Base-by-base conservation (phyloP, 169 alveolate species). In the Neospora caninum region DNA sequence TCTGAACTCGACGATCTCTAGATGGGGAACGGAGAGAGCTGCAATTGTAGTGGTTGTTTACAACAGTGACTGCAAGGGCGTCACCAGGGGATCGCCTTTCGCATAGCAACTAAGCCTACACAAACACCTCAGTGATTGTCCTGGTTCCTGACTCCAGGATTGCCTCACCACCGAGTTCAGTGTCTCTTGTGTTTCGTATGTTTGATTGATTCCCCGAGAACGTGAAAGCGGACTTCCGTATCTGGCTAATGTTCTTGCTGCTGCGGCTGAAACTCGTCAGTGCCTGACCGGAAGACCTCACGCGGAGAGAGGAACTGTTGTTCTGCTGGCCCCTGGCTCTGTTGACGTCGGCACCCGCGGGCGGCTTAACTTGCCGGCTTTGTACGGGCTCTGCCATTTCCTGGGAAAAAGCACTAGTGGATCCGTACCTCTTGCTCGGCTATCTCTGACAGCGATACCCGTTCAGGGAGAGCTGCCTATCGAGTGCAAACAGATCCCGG, bases 191-290 rank as follows among this genome's bases (percentile, higher is more conserved):
- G 54, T 82, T 43, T 29, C 89, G 9, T 18, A 82, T 36, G 67
- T 82, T 82, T 0, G 89, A 82, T 49, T 41, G 89, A 31, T 39
- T 39, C 38, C 39, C 67, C 22, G 69, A 82, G 7, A 82, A 13
- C 20, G 89, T 43, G 89, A 82, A 10, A 36, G 49, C 54, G 0
- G 89, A 82, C 89, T 82, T 82, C 39, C 67, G 54, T 27, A 42
- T 43, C 89, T 41, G 89, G 89, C 89, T 82, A n/a, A 82, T 25
- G 36, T 82, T 82, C 39, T 45, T 41, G 89, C 69, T 82, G 89
- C 89, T 43, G 69, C 89, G 89, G 20, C 70, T 39, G 70, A 42
- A 9, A 42, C 29, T 43, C 70, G 70, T 41, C 41, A n/a, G 39
- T 0, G 42, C 89, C 67, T 82, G 87, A 16, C 29, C 87, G 87